Base-by-base conservation (phyloP, 495 filamentous ascomycete genomes). In the Penicillium nucicola region DNA sequence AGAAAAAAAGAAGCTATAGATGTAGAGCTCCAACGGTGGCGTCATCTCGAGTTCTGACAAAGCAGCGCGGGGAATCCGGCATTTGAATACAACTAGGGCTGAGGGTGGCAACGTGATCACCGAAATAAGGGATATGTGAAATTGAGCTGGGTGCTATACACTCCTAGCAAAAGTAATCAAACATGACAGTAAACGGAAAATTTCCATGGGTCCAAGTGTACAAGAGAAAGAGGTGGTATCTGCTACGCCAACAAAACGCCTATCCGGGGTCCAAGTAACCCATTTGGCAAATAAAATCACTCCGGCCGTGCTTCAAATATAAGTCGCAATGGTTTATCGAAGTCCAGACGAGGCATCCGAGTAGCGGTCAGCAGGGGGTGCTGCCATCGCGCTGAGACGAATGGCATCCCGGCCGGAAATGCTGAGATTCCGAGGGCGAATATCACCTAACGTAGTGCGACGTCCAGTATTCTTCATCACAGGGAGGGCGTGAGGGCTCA, bases 401-500 rank as follows among this genome's bases (percentile, higher is more conserved):
- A 72, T 65, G 17, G 72, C 74, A 45, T 78, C 75, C 34, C 75
- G 55, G 32, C 65, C 61, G 14, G 67, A 66, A 34, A 74, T 60
- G 43, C 72, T 76, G 43, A 62, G 60, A 45, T 76, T 71, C 44
- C 71, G 64, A 45, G 75, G 61, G 33, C 78, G 72, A 10, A 71
- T 64, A 14, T 80, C 78, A 17, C 71, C 74, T 40, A 82, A 62
- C 0, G 78, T 82, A 1, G 71, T 78, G 14, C 78, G 76, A 43
- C 78, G 66, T 23, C 67, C 71, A 3, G 70, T 74, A 35, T 74
- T 69, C 60, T 88, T 88, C 62, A 82, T 77, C n/a, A 89, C 74
- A 1, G 84, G 80, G n/a, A 81, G 68, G 17, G 80, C 78, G 12
- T 84, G 73, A 39, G 86, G 85, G 45, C 84, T 84, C 41, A 90